Base-by-base conservation (phyloP, 116 monocot species). In the Cymodocea nodosa region DNA sequence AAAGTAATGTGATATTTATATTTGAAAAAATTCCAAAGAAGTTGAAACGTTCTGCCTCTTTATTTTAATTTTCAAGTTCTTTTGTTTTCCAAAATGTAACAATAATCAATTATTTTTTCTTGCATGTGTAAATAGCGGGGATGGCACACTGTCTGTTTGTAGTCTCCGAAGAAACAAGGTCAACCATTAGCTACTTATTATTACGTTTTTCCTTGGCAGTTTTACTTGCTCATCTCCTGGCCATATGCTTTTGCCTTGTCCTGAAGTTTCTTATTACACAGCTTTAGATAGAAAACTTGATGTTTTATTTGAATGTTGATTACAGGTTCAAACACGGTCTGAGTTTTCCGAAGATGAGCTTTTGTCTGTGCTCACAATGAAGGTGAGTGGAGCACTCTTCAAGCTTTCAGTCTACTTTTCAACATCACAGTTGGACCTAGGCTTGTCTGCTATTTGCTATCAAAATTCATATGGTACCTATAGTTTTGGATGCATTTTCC, bases 311-410 rank as follows among this genome's bases (percentile, higher is more conserved):
- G 50, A 51, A 15, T 50, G 11, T 23, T 65, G 14, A 30, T 70
- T 14, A 16, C 61, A 95, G 94, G 85, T 95, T 16, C 76, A 82
- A 77, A 49, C 50, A 6, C 72, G 62, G 35, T 87, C 94, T 25
- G 94, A 95, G 56, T 90, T 87, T 79, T 90, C 87, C 60, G 95
- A 95, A 78, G 90, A 95, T 87, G 90, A 90, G 51, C 69, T 83
- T 19, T 75, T 95, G 6, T 95, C 90, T 60, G 60, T 95, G 59
- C 79, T 90, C 19, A 75, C 63, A 66, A 89, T 95, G 87, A 95
- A 95, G 95, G 95, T 90, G 57, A 64, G 6, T 50, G 23, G 50
- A 8, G 50, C 8, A 23, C 35, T 16, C 12, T 17, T 16, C 23
- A 8, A 36, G 36, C n/a, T 40, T 54, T 44, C 23, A 19, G 15